These are phyloP conservation scores for Phlebiopsis gigantea DNA, from an alignment of 768 basidiomycete genomes.

Conservation along the genomic window DNA sequence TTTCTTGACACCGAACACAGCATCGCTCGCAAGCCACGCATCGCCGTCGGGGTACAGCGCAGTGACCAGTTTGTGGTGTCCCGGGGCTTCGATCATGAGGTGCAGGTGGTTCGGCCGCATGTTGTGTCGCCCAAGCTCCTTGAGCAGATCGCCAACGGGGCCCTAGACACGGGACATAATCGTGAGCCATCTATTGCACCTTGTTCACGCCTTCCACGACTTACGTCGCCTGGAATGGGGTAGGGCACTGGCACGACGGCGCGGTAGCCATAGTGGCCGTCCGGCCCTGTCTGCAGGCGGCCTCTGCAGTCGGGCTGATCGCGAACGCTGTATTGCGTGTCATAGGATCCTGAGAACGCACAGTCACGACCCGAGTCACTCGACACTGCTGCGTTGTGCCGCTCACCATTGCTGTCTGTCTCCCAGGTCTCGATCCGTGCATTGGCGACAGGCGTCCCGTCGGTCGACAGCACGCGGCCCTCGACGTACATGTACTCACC, in stretches of 20 bases:
- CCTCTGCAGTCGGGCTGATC: constrained; percentile 70
- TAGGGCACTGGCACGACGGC: constrained; percentile 69
- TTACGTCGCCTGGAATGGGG: constrained; percentile 68
- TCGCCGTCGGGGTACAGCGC: constrained; percentile 74
- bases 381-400: constrained; percentile 6
- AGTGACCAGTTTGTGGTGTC: constrained; percentile 68
- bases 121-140: constrained; percentile 57
- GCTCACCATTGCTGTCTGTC: constrained; percentile 57
- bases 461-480: constrained; percentile 54
- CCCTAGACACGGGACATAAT: constrained; percentile 35
- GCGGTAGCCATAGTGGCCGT: constrained; percentile 66
- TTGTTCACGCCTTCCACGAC: constrained; percentile 11
- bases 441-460: constrained; percentile 58
- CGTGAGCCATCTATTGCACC: constrained; percentile 5
- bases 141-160: constrained; percentile 62
- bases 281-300: constrained; percentile 47
- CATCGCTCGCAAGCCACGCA: constrained; percentile 59
- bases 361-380: too few relatives aligned
- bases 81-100: constrained; percentile 63
- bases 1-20: constrained; percentile 79
- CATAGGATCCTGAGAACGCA: constrained; percentile 26
- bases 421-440: constrained; percentile 84
- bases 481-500: constrained; percentile 81
- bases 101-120: constrained; percentile 82
- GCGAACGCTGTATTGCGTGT: constrained; percentile 50